Evolutionary conservation across 2,329 filamentous ascomycete genomes (phyloP).

Genomic region (Colletotrichum coccodes): DNA sequence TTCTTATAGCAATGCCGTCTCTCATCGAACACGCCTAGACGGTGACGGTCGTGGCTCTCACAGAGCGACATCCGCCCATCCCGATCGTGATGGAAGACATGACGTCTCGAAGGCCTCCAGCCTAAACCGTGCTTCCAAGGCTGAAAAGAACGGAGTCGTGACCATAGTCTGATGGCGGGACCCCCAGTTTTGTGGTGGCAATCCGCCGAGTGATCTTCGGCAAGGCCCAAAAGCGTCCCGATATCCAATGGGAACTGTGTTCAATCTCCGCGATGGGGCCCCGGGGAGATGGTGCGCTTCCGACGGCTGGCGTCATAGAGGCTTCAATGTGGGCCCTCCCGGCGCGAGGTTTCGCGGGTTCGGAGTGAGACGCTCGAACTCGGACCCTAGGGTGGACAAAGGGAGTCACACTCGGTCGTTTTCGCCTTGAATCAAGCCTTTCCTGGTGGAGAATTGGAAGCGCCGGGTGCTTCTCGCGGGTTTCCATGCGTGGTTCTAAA

Average conservation of each 20-base stretch:
- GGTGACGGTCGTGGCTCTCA: neutral
- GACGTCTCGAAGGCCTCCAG: neutral
- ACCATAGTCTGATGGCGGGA: constrained; percentile 2
- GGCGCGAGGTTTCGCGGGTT: neutral
- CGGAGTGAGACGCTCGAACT: neutral
- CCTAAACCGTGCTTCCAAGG: neutral
- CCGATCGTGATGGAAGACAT: neutral
- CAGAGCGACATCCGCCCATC: neutral
- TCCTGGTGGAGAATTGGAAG: neutral
- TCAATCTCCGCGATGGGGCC: neutral
- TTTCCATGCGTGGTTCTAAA: neutral
- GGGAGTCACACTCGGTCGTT: too few relatives aligned
- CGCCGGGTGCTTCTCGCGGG: neutral
- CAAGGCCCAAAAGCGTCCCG: neutral
- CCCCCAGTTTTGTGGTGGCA: neutral
- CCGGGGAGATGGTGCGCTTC: constrained; percentile 3
- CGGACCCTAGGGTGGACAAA: too few relatives aligned
- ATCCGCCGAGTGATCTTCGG: constrained; percentile 2
- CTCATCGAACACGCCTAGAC: neutral
- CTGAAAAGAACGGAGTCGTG: constrained; percentile 6
- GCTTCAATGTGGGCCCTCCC: neutral
- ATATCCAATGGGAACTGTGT: neutral
- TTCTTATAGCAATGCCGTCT: neutral
- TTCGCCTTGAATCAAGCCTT: too few relatives aligned
- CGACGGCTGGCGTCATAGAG: constrained; percentile 17